A percentile compares a stretch with the other conserved stretches of the same genome.
phyloP scores from a whole-genome alignment of 2,329 filamentous ascomycete genomes.

The Stachybotrys chartarum region DNA sequence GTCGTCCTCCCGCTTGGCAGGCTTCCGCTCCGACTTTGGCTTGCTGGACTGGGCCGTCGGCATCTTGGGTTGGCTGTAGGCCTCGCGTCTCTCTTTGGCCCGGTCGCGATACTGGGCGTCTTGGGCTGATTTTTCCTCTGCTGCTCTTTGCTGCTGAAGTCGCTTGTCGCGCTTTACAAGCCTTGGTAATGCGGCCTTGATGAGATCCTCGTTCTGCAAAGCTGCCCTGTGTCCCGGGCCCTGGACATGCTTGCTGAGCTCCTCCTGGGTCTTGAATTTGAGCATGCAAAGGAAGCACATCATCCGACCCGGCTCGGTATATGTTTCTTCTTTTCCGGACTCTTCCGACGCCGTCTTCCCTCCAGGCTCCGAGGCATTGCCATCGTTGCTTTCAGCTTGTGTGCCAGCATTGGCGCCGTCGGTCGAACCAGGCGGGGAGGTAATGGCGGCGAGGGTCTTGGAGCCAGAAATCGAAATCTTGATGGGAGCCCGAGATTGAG shows the following conservation, averaged over 20 bases:
- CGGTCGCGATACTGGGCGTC: slow-evolving; percentile 53
- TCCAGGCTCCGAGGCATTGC: neutral
- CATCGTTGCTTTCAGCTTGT: slow-evolving; percentile 1
- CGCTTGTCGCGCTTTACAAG: slow-evolving; percentile 31
- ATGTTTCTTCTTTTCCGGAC: slow-evolving; percentile 18
- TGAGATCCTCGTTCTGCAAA: slow-evolving; percentile 29
- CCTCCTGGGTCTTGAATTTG: slow-evolving; percentile 36
- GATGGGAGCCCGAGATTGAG: slow-evolving; percentile 9
- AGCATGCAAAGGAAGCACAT: slow-evolving; percentile 40
- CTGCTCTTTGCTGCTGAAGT: slow-evolving; percentile 21
- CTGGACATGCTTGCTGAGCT: slow-evolving; percentile 34
- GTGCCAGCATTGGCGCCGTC: slow-evolving; percentile 6
- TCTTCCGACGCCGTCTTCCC: neutral
- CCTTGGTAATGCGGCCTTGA: slow-evolving; percentile 40
- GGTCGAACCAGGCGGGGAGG: slow-evolving; percentile 1
- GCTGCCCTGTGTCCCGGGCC: slow-evolving; percentile 35
- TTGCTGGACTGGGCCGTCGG: slow-evolving; percentile 31
- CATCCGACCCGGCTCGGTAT: slow-evolving; percentile 46
- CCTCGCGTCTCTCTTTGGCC: slow-evolving; percentile 58
- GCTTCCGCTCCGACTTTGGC: slow-evolving; percentile 21
- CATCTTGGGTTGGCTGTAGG: slow-evolving; percentile 53
- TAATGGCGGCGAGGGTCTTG: slow-evolving; percentile 9
- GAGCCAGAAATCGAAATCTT: slow-evolving; percentile 23
- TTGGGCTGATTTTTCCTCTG: slow-evolving; percentile 13
- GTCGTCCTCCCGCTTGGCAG: slow-evolving; percentile 11